Conservation (phyloP, 495 filamentous ascomycete genomes). For the Podospora tetraspora region DNA sequence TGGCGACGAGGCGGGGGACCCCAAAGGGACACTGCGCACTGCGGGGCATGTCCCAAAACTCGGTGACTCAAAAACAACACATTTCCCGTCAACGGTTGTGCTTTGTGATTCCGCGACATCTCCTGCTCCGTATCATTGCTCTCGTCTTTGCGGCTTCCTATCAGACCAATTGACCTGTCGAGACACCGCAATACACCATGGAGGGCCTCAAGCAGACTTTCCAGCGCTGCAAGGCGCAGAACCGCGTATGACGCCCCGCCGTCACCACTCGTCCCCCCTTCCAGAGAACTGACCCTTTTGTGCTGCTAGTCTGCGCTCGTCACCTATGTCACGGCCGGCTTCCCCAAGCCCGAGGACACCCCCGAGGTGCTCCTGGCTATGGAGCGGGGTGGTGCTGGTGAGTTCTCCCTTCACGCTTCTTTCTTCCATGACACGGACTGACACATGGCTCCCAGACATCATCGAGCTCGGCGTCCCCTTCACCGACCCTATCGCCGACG, state of each 20-base stretch:
- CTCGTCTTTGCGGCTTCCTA: not conserved
- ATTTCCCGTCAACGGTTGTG: not conserved
- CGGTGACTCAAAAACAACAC: conserved; percentile 10
- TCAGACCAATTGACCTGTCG: conserved; percentile 14
- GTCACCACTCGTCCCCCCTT: not conserved
- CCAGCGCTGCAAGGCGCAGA: conserved; percentile 74
- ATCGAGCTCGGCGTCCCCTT: conserved; percentile 90
- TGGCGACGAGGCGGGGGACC: conserved; percentile 7
- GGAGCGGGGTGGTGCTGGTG: conserved; percentile 91
- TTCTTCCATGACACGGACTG: not conserved
- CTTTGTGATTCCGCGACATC: not conserved
- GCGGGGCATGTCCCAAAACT: not conserved
- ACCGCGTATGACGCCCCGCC: conserved; percentile 49
- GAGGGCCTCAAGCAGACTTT: conserved; percentile 84
- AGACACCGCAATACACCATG: conserved; percentile 34
- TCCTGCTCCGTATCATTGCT: not conserved
- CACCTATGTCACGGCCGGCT: conserved; percentile 94
- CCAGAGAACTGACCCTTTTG: conserved; percentile 11
- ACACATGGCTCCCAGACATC: conserved; percentile 47
- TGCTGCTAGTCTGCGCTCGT: conserved; percentile 63
- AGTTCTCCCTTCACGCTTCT: conserved; percentile 18
- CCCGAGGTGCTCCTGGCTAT: conserved; percentile 79
- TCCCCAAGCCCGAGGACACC: conserved; percentile 74
- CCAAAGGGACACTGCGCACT: not conserved
- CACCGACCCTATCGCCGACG: conserved; percentile 96